Conservation (phyloP, 208 protist species). For the Trypanosoma brucei region DNA sequence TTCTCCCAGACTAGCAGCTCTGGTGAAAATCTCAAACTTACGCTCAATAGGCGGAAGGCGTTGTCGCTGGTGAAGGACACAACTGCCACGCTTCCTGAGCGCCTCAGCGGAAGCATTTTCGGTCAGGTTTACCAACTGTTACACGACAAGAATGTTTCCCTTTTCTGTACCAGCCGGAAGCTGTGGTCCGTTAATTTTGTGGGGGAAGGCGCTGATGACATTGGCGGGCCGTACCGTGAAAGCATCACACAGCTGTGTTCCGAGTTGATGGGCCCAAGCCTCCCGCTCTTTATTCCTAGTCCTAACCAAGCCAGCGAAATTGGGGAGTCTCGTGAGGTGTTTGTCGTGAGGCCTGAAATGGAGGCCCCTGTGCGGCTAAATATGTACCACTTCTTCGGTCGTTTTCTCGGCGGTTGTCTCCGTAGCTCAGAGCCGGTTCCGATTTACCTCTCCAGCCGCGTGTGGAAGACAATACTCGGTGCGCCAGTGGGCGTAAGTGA, state of each 20-base stretch:
- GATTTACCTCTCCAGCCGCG: conserved; percentile 82
- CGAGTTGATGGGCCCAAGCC: conserved; percentile 79
- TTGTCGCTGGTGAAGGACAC: conserved; percentile 54
- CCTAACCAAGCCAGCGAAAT: conserved; percentile 68
- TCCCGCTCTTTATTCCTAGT: conserved; percentile 85
- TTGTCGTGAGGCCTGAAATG: conserved; percentile 60
- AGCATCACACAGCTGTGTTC: conserved; percentile 84
- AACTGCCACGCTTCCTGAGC: conserved; percentile 25
- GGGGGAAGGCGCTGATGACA: conserved; percentile 91
- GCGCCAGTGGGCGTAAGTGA: conserved; percentile 40
- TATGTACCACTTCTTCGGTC: conserved; percentile 91
- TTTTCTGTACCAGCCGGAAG: conserved; percentile 80
- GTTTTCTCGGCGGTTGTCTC: conserved; percentile 93
- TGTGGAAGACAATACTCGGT: conserved; percentile 92
- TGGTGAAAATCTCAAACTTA: conserved; percentile 65
- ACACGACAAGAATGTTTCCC: conserved; percentile 29
- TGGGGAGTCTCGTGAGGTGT: conserved; percentile 78
- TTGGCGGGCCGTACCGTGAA: conserved; percentile 92
- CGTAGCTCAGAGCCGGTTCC: conserved; percentile 88
- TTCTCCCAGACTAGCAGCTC: conserved; percentile 43
- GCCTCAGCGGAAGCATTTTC: conserved; percentile 75
- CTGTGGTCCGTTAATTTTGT: conserved; percentile 85
- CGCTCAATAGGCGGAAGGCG: conserved; percentile 78
- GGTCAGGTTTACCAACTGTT: conserved; percentile 85
- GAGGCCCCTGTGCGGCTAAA: conserved; percentile 34